These are phyloP conservation scores for Claviceps sorghi DNA, from an alignment of 2,329 filamentous ascomycete genomes.

Conservation along the genomic window DNA sequence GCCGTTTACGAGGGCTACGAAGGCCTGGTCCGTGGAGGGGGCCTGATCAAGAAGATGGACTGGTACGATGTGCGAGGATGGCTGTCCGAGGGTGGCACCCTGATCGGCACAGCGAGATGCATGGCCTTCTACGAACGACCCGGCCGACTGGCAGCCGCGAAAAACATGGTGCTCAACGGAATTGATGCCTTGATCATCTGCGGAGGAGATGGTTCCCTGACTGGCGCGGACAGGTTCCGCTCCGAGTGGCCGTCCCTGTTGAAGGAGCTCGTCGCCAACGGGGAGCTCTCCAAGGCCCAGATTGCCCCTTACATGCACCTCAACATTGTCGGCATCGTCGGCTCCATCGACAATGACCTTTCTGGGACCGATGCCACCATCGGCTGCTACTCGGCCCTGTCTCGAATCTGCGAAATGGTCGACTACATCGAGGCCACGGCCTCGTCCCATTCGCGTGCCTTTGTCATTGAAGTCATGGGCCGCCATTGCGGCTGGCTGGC, in stretches of 20 bases:
- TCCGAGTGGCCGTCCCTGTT: slow-evolving; percentile 82
- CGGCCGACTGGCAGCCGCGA: slow-evolving; percentile 72
- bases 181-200: slow-evolving; percentile 96
- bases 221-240: slow-evolving; percentile 86
- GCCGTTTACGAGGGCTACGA: slow-evolving; percentile 92
- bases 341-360: slow-evolving; percentile 97
- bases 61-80: slow-evolving; percentile 95
- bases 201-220: slow-evolving; percentile 90
- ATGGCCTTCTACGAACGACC: slow-evolving; percentile 81
- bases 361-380: slow-evolving; percentile 95
- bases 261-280: slow-evolving; percentile 63
- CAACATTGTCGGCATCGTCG: slow-evolving; percentile 92
- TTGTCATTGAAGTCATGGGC: slow-evolving; percentile 98
- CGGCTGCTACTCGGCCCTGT: slow-evolving; percentile 85
- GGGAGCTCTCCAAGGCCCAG: slow-evolving; percentile 56
- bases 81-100: slow-evolving; percentile 82
- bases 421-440: slow-evolving; percentile 96
- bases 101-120: slow-evolving; percentile 90
- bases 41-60: slow-evolving; percentile 72
- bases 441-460: slow-evolving; percentile 84
- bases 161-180: slow-evolving; percentile 84
- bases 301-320: slow-evolving; percentile 66
- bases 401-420: slow-evolving; percentile 86
- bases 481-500: slow-evolving; percentile 96
- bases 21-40: slow-evolving; percentile 75